Conservation (phyloP, 306 rosid genomes). For the Glycine tomentella region DNA sequence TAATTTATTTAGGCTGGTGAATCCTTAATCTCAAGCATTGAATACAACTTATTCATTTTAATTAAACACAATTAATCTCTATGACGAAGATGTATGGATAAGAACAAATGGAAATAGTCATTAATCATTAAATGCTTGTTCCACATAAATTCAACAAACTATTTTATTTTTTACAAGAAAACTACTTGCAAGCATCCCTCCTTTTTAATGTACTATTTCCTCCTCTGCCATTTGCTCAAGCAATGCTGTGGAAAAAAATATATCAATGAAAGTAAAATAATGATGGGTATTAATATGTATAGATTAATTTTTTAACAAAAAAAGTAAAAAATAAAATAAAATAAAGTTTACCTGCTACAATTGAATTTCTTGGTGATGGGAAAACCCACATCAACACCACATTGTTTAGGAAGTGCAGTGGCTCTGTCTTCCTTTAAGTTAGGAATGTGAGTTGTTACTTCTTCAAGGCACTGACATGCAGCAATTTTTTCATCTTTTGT, state of each 20-base stretch:
- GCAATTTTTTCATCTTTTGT: slow-evolving; percentile 10
- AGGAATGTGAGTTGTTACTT: rapidly evolving
- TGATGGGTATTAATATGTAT: background rate
- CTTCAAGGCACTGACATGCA: slow-evolving; percentile 51
- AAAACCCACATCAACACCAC: slow-evolving; percentile 33
- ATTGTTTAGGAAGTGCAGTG: slow-evolving; percentile 34
- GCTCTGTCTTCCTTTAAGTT: background rate
- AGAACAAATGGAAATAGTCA: background rate
- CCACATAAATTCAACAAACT: background rate
- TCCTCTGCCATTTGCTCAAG: background rate
- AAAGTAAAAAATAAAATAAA: no score
- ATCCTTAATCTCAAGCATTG: background rate
- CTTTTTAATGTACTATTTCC: background rate
- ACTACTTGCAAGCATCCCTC: background rate
- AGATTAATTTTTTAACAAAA: background rate
- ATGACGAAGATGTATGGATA: background rate
- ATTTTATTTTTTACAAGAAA: background rate
- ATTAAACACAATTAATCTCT: background rate
- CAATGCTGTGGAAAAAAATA: background rate
- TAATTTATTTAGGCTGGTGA: background rate
- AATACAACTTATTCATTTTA: background rate
- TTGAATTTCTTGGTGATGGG: slow-evolving; percentile 34
- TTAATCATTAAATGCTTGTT: background rate
- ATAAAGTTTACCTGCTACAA: slow-evolving; percentile 29
- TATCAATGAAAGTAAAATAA: background rate